Conservation (phyloP, 129 eudicot genomes). For the Helianthus annuus region DNA sequence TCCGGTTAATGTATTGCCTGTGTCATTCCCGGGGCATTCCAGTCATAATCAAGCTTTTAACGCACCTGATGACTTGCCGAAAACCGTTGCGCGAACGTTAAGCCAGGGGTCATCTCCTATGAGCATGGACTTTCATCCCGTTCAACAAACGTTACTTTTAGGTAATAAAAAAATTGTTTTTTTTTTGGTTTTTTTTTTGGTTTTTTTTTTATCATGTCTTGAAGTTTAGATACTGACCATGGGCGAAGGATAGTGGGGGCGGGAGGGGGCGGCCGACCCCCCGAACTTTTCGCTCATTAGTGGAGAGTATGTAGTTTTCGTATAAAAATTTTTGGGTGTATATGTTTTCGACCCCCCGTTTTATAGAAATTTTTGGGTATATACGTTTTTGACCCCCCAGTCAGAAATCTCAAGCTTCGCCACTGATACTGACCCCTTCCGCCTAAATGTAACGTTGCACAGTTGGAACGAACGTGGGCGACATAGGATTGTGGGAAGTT, state of each 20-base stretch:
- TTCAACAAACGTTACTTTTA: constrained; percentile 68
- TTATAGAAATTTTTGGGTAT: no score
- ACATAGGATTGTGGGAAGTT: constrained; percentile 77
- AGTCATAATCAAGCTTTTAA: constrained; percentile 55
- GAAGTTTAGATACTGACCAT: constrained; percentile 3
- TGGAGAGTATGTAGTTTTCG: no score
- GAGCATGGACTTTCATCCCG: constrained; percentile 96
- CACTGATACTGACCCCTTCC: no score
- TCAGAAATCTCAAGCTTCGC: no score
- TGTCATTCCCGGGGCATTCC: constrained; percentile 67
- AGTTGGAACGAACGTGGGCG: constrained; percentile 92
- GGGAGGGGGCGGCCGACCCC: no score
- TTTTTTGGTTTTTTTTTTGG: constrained; percentile 6
- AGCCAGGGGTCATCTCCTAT: constrained; percentile 89
- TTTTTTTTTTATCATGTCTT: neutral
- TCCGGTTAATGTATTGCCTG: constrained; percentile 69
- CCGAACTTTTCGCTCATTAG: no score
- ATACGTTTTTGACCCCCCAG: no score
- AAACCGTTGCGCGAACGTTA: constrained; percentile 64
- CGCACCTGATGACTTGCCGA: constrained; percentile 78
- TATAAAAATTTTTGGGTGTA: no score
- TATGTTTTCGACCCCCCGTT: no score
- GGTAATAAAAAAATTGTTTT: constrained; percentile 32
- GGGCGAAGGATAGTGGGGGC: no score
- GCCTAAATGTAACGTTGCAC: neutral